phyloP scores from a whole-genome alignment of 371 early-diverging fungal species.

The Basidiobolus meristosporus region DNA sequence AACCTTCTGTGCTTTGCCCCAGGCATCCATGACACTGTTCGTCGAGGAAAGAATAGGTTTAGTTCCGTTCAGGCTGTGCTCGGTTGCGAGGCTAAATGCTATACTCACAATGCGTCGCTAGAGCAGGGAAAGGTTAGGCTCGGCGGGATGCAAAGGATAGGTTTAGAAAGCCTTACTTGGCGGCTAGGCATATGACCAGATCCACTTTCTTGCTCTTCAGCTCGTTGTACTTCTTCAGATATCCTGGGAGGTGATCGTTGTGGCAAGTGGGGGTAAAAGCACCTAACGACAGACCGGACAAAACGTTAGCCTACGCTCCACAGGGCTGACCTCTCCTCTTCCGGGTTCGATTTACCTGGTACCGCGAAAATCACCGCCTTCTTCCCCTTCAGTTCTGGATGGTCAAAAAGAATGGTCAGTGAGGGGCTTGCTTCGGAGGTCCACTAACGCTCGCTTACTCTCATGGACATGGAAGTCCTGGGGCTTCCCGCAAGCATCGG shows the following conservation, averaged over 20 bases:
- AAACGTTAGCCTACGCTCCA: too few species aligned
- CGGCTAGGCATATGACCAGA: constrained; percentile 29
- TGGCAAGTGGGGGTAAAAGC: constrained; percentile 68
- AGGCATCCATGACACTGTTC: constrained; percentile 45
- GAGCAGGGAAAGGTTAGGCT: neutral
- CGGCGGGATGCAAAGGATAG: neutral
- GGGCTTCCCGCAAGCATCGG: constrained; percentile 26
- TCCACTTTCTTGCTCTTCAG: constrained; percentile 44
- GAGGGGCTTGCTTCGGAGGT: too few species aligned
- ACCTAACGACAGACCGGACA: too few species aligned
- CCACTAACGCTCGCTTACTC: too few species aligned
- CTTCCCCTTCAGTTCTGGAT: constrained; percentile 43
- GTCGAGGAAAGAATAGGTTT: too few species aligned
- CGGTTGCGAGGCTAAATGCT: neutral
- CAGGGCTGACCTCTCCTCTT: too few species aligned
- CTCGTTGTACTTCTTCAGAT: constrained; percentile 16
- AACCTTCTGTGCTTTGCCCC: constrained; percentile 36
- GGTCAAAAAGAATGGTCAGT: too few species aligned
- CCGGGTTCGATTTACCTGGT: too few species aligned
- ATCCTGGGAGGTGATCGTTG: constrained; percentile 52
- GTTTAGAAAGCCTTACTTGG: constrained; percentile 20
- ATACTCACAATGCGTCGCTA: neutral
- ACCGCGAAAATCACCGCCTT: constrained; percentile 60
- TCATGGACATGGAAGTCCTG: constrained; percentile 19
- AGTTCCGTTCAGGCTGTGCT: too few species aligned